phyloP scores from a whole-genome alignment of 371 early-diverging fungal species.

The Dentiscutata heterogama region DNA sequence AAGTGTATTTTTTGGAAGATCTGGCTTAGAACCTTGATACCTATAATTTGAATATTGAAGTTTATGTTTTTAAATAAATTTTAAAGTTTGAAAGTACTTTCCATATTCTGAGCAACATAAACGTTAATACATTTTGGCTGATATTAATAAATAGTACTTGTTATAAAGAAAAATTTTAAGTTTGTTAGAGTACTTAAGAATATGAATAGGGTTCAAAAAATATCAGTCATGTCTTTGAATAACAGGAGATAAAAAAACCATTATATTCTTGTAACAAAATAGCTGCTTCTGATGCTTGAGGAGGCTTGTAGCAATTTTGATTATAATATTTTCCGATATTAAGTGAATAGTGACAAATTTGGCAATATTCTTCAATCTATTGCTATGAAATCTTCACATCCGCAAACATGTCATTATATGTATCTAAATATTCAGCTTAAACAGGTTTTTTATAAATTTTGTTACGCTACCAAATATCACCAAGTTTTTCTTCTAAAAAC shows the following conservation, averaged over 20 bases:
- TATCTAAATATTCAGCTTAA: background rate
- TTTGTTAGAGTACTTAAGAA: background rate
- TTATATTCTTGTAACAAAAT: background rate
- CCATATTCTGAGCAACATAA: background rate
- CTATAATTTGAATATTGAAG: too few species aligned
- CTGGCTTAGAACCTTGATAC: too few species aligned
- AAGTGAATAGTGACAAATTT: conserved; percentile 20
- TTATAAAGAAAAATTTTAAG: background rate
- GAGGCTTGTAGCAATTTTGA: background rate
- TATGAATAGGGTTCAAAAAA: background rate
- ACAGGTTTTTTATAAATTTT: background rate
- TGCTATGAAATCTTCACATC: background rate
- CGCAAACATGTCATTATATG: background rate
- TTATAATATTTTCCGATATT: background rate
- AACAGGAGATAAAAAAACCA: background rate
- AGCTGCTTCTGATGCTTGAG: background rate
- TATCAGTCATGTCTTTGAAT: background rate
- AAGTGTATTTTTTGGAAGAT: too few species aligned
- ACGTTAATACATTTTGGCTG: background rate
- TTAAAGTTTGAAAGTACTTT: background rate
- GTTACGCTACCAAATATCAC: background rate
- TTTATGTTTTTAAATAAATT: background rate
- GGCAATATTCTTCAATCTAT: background rate
- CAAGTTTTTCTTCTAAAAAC: background rate
- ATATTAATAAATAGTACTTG: background rate